phyloP scores from a whole-genome alignment of 257 asterid genomes.

The Ophiorrhiza pumila region DNA sequence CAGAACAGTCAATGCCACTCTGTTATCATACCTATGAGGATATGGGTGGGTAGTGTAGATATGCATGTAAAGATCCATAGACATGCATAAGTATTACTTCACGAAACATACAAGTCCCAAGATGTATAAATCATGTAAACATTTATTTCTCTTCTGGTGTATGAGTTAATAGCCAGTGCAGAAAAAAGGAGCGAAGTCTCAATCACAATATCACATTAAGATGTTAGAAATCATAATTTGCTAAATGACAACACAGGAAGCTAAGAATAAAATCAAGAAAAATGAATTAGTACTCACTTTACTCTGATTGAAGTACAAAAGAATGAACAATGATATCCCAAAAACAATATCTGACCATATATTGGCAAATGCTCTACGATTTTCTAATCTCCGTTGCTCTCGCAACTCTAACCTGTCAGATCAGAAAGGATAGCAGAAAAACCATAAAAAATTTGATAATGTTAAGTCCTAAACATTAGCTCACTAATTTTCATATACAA shows the following conservation, averaged over 20 bases:
- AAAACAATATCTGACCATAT: constrained; percentile 90
- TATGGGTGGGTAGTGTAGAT: neutral
- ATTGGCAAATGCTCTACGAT: constrained; percentile 90
- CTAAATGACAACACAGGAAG: neutral
- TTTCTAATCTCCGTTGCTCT: constrained; percentile 85
- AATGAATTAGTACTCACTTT: constrained; percentile 55
- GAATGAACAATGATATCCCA: constrained; percentile 78
- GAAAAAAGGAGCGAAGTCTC: neutral
- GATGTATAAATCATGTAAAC: neutral
- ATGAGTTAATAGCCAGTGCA: neutral
- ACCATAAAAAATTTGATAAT: neutral
- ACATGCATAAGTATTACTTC: neutral
- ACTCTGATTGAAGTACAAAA: constrained; percentile 70
- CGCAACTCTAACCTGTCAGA: constrained; percentile 72
- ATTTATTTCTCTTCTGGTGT: neutral
- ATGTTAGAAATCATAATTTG: neutral
- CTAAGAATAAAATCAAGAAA: constrained; percentile 14
- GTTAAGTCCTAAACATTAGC: neutral
- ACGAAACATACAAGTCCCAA: neutral
- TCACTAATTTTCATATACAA: neutral
- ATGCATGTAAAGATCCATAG: neutral
- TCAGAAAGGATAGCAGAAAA: constrained; percentile 18
- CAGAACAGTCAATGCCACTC: neutral
- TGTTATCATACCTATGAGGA: neutral
- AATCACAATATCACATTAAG: neutral